Base-by-base conservation (phyloP, 1,284 basidiomycete genomes). In the Takashimella koratensis region DNA sequence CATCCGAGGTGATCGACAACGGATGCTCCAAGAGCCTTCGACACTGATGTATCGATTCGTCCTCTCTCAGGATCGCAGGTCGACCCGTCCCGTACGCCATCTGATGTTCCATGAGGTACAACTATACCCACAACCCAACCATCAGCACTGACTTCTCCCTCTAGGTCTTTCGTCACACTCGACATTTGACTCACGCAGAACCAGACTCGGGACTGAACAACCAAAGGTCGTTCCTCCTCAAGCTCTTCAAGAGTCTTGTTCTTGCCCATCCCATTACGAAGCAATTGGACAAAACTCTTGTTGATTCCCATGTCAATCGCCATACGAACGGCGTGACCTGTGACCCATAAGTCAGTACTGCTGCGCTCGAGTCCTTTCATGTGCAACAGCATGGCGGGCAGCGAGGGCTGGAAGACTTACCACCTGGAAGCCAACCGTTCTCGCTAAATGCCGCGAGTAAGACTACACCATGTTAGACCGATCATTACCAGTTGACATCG, bases 81-180 rank as follows among this genome's bases (percentile, higher is more conserved):
- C 92, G 84, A 5, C 92, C 92, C 25, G 88, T 93, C 4, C 92
- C 92, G 63, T 94, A 95, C 1, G 90, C 92, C 76, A 95, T 83
- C 89, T 94, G 90, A 74, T 93, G 90, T 68, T 94, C 90, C 67
- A 92, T 90, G 23, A 94, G 82, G 70, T 92, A 94, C 16, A 93
- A 79, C 71, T 73, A 45, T 2, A 2, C n/a, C 27, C 49, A 51
- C 27, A 52, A 49, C 3, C 22, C 24, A 47, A 1, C 21, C 13
- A 19, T 20, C n/a, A 22, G 3, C 20, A 13, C 5, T 5, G n/a
- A n/a, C n/a, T n/a, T n/a, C n/a, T n/a, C n/a, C n/a, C n/a, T n/a
- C n/a, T n/a, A n/a, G n/a, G n/a, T n/a, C n/a, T n/a, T n/a, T n/a
- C n/a, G n/a, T n/a, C n/a, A n/a, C n/a, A n/a, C n/a, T n/a, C n/a